Conservation (phyloP, 192 early-diverging fungal genomes). For the Rhizophagus sp. region DNA sequence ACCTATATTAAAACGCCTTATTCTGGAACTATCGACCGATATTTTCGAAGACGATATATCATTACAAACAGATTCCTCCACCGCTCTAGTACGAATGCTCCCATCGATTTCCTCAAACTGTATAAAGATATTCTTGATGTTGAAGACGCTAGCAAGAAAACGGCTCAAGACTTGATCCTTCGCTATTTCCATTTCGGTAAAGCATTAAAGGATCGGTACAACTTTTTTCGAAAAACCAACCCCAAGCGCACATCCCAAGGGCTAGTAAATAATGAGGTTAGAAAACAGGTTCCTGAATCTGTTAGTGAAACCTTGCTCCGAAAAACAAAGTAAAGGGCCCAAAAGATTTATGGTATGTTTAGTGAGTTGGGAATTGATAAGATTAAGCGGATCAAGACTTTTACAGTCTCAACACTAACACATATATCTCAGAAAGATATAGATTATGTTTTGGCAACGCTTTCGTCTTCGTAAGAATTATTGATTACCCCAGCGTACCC, state of each 20-base stretch:
- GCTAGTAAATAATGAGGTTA: conserved; percentile 11
- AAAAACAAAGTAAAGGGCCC: conserved; percentile 18
- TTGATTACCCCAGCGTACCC: no score
- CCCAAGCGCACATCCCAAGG: not conserved
- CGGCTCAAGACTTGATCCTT: not conserved
- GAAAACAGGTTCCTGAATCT: conserved; percentile 1
- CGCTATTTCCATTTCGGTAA: conserved; percentile 16
- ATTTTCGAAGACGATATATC: no score
- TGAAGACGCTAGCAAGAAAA: not conserved
- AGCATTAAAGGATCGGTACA: conserved; percentile 4
- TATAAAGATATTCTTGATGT: not conserved
- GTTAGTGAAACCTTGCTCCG: conserved; percentile 7
- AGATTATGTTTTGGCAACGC: not conserved
- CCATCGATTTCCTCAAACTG: not conserved
- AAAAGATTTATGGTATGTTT: conserved; percentile 25
- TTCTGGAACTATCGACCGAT: no score
- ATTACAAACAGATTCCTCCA: no score
- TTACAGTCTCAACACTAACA: conserved; percentile 3
- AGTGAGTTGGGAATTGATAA: conserved; percentile 4
- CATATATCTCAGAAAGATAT: conserved; percentile 14
- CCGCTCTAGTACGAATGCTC: not conserved
- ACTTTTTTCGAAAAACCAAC: not conserved
- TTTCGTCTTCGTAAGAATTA: not conserved
- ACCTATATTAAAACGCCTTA: no score
- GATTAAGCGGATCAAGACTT: conserved; percentile 2